Conservation (phyloP, 2,329 filamentous ascomycete species). For the Annulohypoxylon truncatum region DNA sequence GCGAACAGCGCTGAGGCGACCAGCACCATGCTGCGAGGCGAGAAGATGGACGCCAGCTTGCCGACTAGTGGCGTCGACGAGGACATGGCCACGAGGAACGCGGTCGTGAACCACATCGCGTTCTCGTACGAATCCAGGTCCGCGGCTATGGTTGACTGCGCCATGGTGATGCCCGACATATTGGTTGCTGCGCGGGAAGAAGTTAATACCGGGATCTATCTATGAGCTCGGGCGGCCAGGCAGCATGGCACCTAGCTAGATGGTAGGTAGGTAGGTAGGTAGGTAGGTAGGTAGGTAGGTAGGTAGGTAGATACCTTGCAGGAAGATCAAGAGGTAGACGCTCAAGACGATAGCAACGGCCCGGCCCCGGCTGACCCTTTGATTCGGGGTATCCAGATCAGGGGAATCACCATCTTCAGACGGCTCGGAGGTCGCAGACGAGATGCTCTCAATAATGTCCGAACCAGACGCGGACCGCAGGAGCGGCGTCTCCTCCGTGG, state of each 20-base stretch:
- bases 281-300: background rate
- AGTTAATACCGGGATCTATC: background rate
- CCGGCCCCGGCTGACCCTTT: conserved; percentile 49
- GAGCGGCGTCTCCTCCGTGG: conserved; percentile 47
- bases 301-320: conserved; percentile 61
- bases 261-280: too few relatives aligned
- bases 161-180: conserved; percentile 84
- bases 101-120: conserved; percentile 83
- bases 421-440: conserved; percentile 30
- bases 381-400: conserved; percentile 46
- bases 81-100: conserved; percentile 74
- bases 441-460: conserved; percentile 9
- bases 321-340: conserved; percentile 68
- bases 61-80: conserved; percentile 76
- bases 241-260: too few relatives aligned
- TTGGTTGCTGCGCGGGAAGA: conserved; percentile 64
- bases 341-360: conserved; percentile 62
- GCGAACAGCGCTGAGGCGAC: conserved; percentile 68
- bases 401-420: conserved; percentile 28
- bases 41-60: conserved; percentile 79
- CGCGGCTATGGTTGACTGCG: conserved; percentile 79
- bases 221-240: too few relatives aligned
- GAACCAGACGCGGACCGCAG: conserved; percentile 40
- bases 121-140: conserved; percentile 79
- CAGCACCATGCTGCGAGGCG: conserved; percentile 73